A percentile compares a stretch with the other conserved stretches of the same genome.
phyloP scores from a whole-genome alignment of 2,329 filamentous ascomycete species.

The Parastagonospora nodorum region DNA sequence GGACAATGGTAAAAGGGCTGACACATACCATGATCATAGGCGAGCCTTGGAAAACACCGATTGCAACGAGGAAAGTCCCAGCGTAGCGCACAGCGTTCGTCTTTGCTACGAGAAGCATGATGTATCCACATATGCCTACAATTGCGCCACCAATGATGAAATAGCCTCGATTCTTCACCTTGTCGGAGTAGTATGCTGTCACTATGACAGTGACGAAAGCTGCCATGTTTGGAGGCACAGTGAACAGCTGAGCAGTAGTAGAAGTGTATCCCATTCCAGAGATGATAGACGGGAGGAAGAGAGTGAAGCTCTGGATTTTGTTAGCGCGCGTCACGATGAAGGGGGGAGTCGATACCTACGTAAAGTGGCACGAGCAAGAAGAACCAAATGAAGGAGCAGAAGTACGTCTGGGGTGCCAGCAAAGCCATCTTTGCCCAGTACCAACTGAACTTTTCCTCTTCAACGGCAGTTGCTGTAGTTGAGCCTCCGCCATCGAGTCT shows the following conservation, averaged over 20 bases:
- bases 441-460: constrained; percentile 49
- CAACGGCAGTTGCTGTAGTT: constrained; percentile 30
- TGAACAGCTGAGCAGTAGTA: constrained; percentile 44
- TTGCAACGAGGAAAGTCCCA: constrained; percentile 47
- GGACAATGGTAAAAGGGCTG: too few species aligned
- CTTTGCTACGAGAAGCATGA: constrained; percentile 56
- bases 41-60: constrained; percentile 49
- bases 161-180: constrained; percentile 46
- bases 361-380: constrained; percentile 54
- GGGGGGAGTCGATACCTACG: neutral
- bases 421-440: constrained; percentile 46
- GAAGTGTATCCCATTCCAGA: constrained; percentile 47
- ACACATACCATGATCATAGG: constrained; percentile 44
- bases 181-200: constrained; percentile 54
- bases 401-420: constrained; percentile 42
- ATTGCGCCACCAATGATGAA: constrained; percentile 57
- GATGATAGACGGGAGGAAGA: constrained; percentile 49
- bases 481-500: constrained; percentile 33
- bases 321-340: constrained; percentile 6
- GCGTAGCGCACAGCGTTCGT: constrained; percentile 46
- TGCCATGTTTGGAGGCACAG: constrained; percentile 51
- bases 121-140: constrained; percentile 55
- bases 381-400: constrained; percentile 46
- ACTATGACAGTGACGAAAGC: constrained; percentile 43
- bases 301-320: constrained; percentile 34